A percentile compares a stretch with the other conserved stretches of the same genome.
phyloP scores from a whole-genome alignment of 176 grass and related monocot genomes.

The Puya raimondii region DNA sequence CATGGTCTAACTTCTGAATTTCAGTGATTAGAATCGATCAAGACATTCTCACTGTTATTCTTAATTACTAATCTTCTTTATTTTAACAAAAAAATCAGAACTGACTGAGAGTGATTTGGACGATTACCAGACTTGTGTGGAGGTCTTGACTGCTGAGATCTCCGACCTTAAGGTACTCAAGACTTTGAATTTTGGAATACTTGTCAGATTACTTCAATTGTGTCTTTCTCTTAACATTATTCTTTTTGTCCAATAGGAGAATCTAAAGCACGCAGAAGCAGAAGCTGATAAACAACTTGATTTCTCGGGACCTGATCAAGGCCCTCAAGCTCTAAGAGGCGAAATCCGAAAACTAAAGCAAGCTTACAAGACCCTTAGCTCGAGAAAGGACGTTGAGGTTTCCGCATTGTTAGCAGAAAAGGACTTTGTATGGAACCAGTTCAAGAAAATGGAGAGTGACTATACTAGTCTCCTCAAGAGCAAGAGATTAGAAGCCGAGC shows the following conservation, averaged over 20 bases:
- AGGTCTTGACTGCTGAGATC: constrained; percentile 33
- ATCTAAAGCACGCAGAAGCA: constrained; percentile 17
- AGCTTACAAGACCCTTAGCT: constrained; percentile 32
- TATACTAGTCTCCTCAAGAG: constrained; percentile 16
- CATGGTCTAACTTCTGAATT: not conserved
- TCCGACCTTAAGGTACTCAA: constrained; percentile 31
- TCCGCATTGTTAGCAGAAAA: constrained; percentile 34
- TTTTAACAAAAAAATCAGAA: constrained; percentile 10
- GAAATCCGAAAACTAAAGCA: constrained; percentile 39
- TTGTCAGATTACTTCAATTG: no score
- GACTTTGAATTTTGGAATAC: not conserved
- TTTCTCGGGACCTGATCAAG: not conserved
- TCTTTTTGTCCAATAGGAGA: constrained; percentile 18
- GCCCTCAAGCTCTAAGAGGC: constrained; percentile 12
- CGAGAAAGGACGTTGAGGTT: constrained; percentile 37
- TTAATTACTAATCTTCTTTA: not conserved
- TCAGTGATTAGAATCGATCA: not conserved
- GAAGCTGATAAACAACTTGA: not conserved
- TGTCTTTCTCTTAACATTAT: not conserved
- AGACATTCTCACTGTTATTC: not conserved
- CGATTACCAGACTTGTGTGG: constrained; percentile 18
- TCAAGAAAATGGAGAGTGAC: constrained; percentile 48
- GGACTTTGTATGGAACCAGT: constrained; percentile 53
- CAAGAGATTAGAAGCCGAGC: constrained; percentile 26
- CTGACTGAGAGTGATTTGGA: constrained; percentile 30